Evolutionary conservation across 1,139 yeast species (phyloP).

Genomic region (Geotrichum citri-aurantii): DNA sequence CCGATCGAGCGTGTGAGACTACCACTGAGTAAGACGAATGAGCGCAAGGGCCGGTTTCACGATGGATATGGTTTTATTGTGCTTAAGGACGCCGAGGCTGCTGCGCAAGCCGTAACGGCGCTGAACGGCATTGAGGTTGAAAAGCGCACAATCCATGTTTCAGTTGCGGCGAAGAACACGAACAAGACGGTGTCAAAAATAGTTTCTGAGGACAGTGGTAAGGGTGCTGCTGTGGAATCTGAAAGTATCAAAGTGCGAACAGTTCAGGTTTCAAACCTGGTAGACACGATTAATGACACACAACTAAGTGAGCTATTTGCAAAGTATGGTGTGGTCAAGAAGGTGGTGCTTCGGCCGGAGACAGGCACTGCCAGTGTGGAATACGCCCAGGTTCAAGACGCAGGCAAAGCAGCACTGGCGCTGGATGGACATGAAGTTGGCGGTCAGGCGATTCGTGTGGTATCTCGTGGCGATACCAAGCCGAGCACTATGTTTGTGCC

Average conservation of each 20-base stretch:
- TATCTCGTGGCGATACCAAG: neutral
- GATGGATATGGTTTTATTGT: conserved; percentile 37
- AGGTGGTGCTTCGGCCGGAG: conserved; percentile 46
- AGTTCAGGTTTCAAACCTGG: conserved; percentile 27
- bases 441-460: conserved; percentile 32
- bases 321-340: conserved; percentile 46
- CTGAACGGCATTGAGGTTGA: conserved; percentile 23
- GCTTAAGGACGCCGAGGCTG: conserved; percentile 26
- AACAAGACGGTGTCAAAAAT: conserved; percentile 11
- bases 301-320: conserved; percentile 35
- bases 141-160: conserved; percentile 24
- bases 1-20: conserved; percentile 39
- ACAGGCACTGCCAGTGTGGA: conserved; percentile 51
- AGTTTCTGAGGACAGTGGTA: neutral
- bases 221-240: neutral
- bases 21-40: conserved; percentile 24
- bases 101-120: conserved; percentile 26
- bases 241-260: conserved; percentile 21
- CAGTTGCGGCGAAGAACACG: conserved; percentile 19
- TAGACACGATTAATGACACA: conserved; percentile 28
- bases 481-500: neutral
- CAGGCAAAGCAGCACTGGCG: conserved; percentile 54
- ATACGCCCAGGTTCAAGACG: conserved; percentile 41
- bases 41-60: conserved; percentile 26
- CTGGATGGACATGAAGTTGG: conserved; percentile 44